Evolutionary conservation across 1,284 basidiomycete genomes (phyloP).

Genomic region (Cryptococcus depauperatus): DNA sequence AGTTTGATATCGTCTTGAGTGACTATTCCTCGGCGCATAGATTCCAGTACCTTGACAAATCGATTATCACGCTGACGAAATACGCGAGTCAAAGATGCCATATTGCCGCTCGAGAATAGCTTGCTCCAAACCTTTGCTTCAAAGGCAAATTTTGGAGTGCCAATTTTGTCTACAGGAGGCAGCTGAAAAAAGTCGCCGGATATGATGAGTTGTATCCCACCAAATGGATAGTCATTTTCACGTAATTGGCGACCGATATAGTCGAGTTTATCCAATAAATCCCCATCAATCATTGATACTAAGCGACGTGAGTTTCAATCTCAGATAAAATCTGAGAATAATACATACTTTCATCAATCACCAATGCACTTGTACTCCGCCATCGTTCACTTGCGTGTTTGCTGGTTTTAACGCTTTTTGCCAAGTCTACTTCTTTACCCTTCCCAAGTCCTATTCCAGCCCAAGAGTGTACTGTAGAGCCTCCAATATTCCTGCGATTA

Average conservation of each 20-base stretch:
- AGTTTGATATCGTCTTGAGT: constrained; percentile 12
- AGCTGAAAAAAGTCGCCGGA: constrained; percentile 96
- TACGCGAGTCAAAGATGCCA: constrained; percentile 59
- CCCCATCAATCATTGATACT: constrained; percentile 58
- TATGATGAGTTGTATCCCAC: constrained; percentile 86
- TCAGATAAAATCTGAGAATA: background rate
- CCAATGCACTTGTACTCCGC: constrained; percentile 51
- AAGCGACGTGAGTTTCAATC: background rate
- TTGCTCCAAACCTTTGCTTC: constrained; percentile 26
- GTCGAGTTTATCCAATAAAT: constrained; percentile 74
- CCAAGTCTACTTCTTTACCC: constrained; percentile 41
- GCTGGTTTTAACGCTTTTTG: constrained; percentile 44
- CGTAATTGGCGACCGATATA: constrained; percentile 58
- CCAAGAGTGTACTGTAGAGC: constrained; percentile 53
- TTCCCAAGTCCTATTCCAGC: constrained; percentile 51
- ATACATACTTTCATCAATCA: constrained; percentile 63
- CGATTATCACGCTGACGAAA: constrained; percentile 55
- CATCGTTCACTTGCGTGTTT: constrained; percentile 49
- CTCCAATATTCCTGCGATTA: constrained; percentile 53
- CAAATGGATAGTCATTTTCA: constrained; percentile 62
- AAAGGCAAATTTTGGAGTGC: constrained; percentile 43
- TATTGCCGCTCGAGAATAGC: constrained; percentile 16
- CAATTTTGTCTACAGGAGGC: constrained; percentile 69
- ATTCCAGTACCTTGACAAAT: constrained; percentile 40
- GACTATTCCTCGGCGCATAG: constrained; percentile 28